These are phyloP conservation scores for Penicillium hesseltinei DNA, from an alignment of 2,329 filamentous ascomycete genomes.

Conservation along the genomic window DNA sequence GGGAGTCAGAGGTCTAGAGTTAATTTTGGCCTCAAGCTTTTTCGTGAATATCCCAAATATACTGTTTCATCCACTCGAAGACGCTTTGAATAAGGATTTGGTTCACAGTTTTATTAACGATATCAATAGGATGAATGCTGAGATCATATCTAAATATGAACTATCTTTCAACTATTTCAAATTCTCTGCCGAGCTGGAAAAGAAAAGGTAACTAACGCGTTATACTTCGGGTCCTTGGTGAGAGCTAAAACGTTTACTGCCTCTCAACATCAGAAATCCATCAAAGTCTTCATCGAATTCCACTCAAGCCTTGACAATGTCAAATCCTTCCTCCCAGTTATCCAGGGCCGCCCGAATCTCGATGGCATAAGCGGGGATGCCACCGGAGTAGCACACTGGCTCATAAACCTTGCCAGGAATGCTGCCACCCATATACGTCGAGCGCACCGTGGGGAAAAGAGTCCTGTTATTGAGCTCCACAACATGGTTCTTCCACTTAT, in stretches of 20 bases:
- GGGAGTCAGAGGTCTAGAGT: too few relatives aligned
- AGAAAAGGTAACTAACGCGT: background rate
- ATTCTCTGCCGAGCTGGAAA: too few relatives aligned
- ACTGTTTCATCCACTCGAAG: background rate
- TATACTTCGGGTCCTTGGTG: background rate
- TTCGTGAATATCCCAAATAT: too few relatives aligned
- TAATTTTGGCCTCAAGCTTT: too few relatives aligned
- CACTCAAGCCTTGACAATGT: background rate
- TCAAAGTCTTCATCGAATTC: too few relatives aligned
- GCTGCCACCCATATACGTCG: slow-evolving; percentile 58
- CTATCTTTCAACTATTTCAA: background rate
- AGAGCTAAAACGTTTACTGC: background rate
- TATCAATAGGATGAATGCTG: background rate
- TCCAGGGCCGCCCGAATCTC: slow-evolving; percentile 11
- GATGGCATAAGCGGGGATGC: slow-evolving; percentile 16
- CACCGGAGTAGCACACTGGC: slow-evolving; percentile 46
- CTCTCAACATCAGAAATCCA: background rate
- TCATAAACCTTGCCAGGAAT: slow-evolving; percentile 56
- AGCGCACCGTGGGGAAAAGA: slow-evolving; percentile 51
- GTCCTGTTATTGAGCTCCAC: slow-evolving; percentile 47
- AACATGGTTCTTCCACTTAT: slow-evolving; percentile 52
- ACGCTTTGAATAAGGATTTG: background rate
- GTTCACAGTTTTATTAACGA: too few relatives aligned
- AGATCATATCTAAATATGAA: background rate
- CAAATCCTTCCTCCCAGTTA: slow-evolving; percentile 10